Evolutionary conservation across 202 grass and related monocot species (phyloP), one percentile per base, ranked within the genome.

Genomic region (Carex sylvatica): DNA sequence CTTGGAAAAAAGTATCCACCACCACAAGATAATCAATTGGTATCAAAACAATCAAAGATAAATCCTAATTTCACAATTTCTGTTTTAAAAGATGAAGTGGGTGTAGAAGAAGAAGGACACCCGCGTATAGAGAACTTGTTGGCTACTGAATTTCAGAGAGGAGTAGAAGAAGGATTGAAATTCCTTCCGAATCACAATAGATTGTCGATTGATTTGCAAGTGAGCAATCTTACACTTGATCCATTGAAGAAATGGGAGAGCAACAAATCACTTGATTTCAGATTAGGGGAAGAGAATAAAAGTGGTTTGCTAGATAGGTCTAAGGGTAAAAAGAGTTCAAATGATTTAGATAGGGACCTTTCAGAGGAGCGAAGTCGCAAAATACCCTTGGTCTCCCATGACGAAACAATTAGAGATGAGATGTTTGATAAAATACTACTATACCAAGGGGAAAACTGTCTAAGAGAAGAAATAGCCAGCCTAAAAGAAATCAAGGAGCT

Each of bases 381-480:
- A 63, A 74, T 85, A 26, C 75, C 65, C 12, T 70, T 79, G 61
- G 18, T 87, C 8, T 84, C 74, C 2, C 20, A 59, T 84, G 44
- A 58, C 55, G 87, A 81, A 70, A 60, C 42, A 74, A 78, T 82
- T 44, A 84, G 87, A 54, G 54, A 82, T 75, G 87, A 93, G 67
- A 88, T 23, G 22, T 89, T 93, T 23, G 88, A 93, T 51, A 54
- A 80, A 13, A 65, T 87, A 65, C 53, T 94, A 14, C 85, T 91
- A 16, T 78, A 74, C 6, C 47, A 83, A 22, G 68, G 18, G 15
- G 7, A 77, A 58, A 56, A 82, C 33, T 56, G 30, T 44, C 12
- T 13, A 18, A 55, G 46, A 2, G 78, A 81, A 64, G 81, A 70
- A 77, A 74, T n/a, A 9, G 47, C 40, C 54, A 14, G 30, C 83